Base-by-base conservation (phyloP, 495 filamentous ascomycete species). In the Aspergillus panamensis region DNA sequence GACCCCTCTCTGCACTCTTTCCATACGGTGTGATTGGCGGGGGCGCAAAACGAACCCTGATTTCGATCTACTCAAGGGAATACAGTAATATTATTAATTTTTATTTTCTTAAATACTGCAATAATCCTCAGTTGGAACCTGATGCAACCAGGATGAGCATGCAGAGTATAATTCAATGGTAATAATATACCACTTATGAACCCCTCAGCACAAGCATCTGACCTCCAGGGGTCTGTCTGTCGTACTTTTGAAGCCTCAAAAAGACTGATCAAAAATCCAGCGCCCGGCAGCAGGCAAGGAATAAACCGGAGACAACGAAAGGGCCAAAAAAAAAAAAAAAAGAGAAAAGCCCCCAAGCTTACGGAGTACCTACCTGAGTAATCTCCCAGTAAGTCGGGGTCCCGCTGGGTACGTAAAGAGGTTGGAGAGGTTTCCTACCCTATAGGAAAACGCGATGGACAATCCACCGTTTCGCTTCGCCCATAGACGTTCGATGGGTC, bases 401-500 rank as follows among this genome's bases (percentile, higher is more conserved):
- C 5, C 25, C 25, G 5, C 25, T 25, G 25, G 25, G 10, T 6
- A n/a, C n/a, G n/a, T n/a, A 10, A 1, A 39, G 35, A 13, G 35
- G 35, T 13, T 39, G 35, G 35, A 1, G 8, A 39, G 12, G 2
- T 32, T 39, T 45, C n/a, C 19, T 30, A 42, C 21, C 51, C 51
- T 42, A 53, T 48, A 19, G 12, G 53, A 37, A 37, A 13, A 29
- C 20, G 14, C 9, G 42, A 42, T 20, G 35, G 10, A 0, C 10
- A 39, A n/a, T 47, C 43, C 43, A 56, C 35, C 32, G 32, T 59
- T 47, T 59, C 45, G 45, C 44, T 50, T 51, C 57, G 55, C 51
- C 57, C 57, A 60, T 60, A 51, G 57, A 29, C 39, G 35, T 21
- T 8, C 20, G 16, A 40, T 54, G 50, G 50, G 31, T 54, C 31